phyloP scores from a whole-genome alignment of 1,284 basidiomycete genomes.

The Leccinum pseudoinsigne region DNA sequence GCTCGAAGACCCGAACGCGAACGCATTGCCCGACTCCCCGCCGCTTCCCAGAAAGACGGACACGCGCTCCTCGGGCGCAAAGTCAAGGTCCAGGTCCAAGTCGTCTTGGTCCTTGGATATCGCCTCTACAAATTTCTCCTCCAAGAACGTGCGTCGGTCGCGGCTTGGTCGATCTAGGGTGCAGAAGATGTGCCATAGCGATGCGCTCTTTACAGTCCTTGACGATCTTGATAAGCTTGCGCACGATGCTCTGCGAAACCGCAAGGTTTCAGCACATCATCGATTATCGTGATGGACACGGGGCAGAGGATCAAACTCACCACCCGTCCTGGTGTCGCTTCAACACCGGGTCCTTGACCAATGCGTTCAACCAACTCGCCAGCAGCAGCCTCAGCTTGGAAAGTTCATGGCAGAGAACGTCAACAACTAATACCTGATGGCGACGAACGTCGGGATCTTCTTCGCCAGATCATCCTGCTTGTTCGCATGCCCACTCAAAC shows the following conservation, averaged over 20 bases:
- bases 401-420: constrained; percentile 89
- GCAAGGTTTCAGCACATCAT: constrained; percentile 12
- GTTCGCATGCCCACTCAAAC: constrained; percentile 55
- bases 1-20: too few species aligned
- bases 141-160: too few species aligned
- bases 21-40: too few species aligned
- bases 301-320: constrained; percentile 36
- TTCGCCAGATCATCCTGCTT: constrained; percentile 63
- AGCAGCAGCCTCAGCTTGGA: constrained; percentile 66
- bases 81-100: too few species aligned
- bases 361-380: constrained; percentile 75
- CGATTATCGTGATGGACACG: neutral
- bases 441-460: constrained; percentile 82
- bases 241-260: constrained; percentile 64
- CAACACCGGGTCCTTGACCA: constrained; percentile 67
- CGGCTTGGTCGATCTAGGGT: too few species aligned
- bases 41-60: too few species aligned
- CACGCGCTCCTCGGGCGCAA: too few species aligned
- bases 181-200: too few species aligned
- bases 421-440: constrained; percentile 82
- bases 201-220: constrained; percentile 67
- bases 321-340: constrained; percentile 64
- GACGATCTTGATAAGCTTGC: neutral
- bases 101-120: too few species aligned
- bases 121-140: too few species aligned